phyloP scores from a whole-genome alignment of 257 asterid genomes.

The Plectranthus barbatus region DNA sequence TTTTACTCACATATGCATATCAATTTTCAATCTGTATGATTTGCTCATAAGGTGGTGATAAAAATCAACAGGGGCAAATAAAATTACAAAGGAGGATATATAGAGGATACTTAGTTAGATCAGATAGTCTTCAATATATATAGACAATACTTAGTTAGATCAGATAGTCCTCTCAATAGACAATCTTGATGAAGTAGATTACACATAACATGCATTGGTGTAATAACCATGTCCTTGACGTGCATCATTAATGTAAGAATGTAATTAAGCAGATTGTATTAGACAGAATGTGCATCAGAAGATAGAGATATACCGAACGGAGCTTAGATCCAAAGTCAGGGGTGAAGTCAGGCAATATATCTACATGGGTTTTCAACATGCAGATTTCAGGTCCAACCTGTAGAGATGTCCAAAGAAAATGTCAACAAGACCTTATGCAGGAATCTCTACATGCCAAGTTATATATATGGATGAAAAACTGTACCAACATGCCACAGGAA shows the following conservation, averaged over 20 bases:
- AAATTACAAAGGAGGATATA: neutral
- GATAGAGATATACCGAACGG: constrained; percentile 48
- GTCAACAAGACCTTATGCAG: too few relatives aligned
- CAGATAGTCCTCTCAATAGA: too few relatives aligned
- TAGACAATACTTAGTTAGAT: neutral
- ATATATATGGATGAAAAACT: too few relatives aligned
- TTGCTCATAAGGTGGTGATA: neutral
- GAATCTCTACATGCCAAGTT: too few relatives aligned
- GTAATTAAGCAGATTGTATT: neutral
- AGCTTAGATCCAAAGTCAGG: constrained; percentile 83
- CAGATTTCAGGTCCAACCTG: constrained; percentile 98
- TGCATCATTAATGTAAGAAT: neutral
- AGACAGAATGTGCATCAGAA: too few relatives aligned
- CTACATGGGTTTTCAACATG: constrained; percentile 94
- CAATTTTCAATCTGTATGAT: neutral
- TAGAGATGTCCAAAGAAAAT: constrained; percentile 8
- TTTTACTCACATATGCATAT: neutral
- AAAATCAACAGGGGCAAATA: neutral
- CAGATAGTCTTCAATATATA: neutral
- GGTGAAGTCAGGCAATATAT: constrained; percentile 80
- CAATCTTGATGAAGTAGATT: too few relatives aligned
- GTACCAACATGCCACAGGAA: neutral
- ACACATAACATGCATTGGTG: too few relatives aligned
- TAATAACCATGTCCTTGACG: too few relatives aligned
- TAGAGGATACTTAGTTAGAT: neutral